These are phyloP conservation scores for Rosa hybrid DNA, from an alignment of 331 rosid species.

Conservation along the genomic window DNA sequence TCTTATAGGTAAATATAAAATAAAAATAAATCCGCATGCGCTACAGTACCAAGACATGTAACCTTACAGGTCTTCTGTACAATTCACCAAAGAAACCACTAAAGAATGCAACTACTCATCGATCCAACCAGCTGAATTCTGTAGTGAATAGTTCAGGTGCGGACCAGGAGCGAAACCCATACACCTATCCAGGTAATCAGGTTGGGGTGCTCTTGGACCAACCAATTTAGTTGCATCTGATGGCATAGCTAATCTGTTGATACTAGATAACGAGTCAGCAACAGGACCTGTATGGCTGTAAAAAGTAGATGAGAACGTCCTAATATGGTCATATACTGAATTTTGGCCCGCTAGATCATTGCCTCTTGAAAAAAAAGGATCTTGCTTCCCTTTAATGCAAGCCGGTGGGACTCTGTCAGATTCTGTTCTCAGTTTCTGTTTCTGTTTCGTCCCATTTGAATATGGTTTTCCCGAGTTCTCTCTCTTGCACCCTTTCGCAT, in stretches of 20 bases:
- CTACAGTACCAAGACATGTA: background rate
- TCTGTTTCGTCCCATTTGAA: background rate
- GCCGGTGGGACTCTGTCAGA: background rate
- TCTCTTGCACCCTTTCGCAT: background rate
- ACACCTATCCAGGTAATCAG: background rate
- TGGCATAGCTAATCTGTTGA: background rate
- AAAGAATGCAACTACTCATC: background rate
- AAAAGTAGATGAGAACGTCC: background rate
- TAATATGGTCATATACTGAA: background rate
- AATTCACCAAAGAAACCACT: background rate
- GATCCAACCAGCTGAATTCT: slow-evolving; percentile 22
- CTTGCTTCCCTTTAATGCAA: background rate
- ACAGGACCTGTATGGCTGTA: background rate
- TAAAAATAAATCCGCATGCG: no score
- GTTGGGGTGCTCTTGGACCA: background rate
- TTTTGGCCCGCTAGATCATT: background rate
- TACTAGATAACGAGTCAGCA: background rate
- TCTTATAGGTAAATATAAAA: no score
- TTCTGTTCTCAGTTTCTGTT: background rate
- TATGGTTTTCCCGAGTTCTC: background rate
- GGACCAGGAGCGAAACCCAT: slow-evolving; percentile 14
- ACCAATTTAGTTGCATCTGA: background rate
- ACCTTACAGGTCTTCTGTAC: background rate
- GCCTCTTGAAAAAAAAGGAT: background rate
- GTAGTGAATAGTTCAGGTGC: background rate